Percentiles rank a stretch among this genome's conserved stretches.
phyloP scores from a whole-genome alignment of 177 flowering plant species.

The Tripterygium wilfordii region DNA sequence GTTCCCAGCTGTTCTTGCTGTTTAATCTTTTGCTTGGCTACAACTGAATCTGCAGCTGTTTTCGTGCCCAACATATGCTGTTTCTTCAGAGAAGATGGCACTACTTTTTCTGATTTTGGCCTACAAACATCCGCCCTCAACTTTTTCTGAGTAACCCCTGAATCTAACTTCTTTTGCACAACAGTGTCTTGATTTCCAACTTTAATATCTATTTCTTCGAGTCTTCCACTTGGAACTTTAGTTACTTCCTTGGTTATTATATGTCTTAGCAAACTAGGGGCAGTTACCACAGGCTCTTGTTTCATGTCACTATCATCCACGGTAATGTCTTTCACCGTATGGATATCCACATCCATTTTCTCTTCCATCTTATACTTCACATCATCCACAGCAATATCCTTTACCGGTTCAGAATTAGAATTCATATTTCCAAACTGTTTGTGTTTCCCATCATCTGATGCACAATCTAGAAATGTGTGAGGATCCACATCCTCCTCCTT shows the following conservation, averaged over 20 bases:
- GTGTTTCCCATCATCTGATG: slow-evolving; percentile 39
- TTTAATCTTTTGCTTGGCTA: slow-evolving; percentile 30
- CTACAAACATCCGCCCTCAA: slow-evolving; percentile 21
- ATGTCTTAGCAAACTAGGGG: slow-evolving; percentile 11
- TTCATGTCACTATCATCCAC: slow-evolving; percentile 26
- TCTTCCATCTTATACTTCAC: slow-evolving; percentile 24
- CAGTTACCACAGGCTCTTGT: slow-evolving; percentile 3
- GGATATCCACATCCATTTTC: slow-evolving; percentile 18
- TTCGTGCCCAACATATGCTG: slow-evolving; percentile 22
- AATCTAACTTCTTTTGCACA: slow-evolving; percentile 23
- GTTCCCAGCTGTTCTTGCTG: slow-evolving; percentile 35
- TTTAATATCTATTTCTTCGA: slow-evolving; percentile 25
- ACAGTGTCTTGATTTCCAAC: slow-evolving; percentile 16
- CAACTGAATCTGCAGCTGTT: slow-evolving; percentile 27
- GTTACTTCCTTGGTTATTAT: slow-evolving; percentile 14
- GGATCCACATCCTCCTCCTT: slow-evolving; percentile 38
- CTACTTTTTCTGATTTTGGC: slow-evolving; percentile 41
- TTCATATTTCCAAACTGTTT: slow-evolving; percentile 23
- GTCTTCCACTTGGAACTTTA: slow-evolving; percentile 12
- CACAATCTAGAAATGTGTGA: slow-evolving; percentile 40
- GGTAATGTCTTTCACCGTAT: slow-evolving; percentile 28
- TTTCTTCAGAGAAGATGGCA: slow-evolving; percentile 32
- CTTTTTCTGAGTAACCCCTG: slow-evolving; percentile 23
- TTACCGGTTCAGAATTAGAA: slow-evolving; percentile 22
- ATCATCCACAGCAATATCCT: slow-evolving; percentile 39